A percentile compares a stretch with the other conserved stretches of the same genome.
Conservation (phyloP, 2,329 filamentous ascomycete species). For the Scedosporium minutisporum region DNA sequence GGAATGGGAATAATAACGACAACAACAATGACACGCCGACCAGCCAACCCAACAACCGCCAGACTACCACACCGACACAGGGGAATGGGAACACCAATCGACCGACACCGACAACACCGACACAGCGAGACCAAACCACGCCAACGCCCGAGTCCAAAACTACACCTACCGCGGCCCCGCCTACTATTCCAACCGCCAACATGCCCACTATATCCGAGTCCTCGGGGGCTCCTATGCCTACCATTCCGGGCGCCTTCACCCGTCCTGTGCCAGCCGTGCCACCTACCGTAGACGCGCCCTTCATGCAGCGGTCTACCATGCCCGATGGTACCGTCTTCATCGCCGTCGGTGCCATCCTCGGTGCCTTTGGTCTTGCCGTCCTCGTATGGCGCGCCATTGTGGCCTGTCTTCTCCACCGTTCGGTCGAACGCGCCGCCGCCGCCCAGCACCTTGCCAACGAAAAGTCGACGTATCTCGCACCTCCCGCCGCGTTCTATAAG, state of each 20-base stretch:
- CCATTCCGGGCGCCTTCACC: constrained; percentile 29
- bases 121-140: constrained; percentile 3
- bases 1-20: neutral
- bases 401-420: constrained; percentile 84
- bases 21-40: neutral
- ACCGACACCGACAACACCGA: neutral
- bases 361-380: constrained; percentile 70
- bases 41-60: constrained; percentile 2
- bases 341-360: constrained; percentile 78
- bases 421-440: constrained; percentile 75
- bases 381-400: constrained; percentile 82
- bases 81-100: constrained; percentile 8
- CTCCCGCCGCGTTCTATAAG: constrained; percentile 53
- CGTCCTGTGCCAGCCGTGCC: constrained; percentile 71
- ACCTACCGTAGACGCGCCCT: constrained; percentile 74
- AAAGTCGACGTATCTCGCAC: constrained; percentile 54
- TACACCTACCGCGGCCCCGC: constrained; percentile 12
- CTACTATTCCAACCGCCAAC: constrained; percentile 13
- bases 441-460: constrained; percentile 60
- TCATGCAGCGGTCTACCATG: constrained; percentile 76
- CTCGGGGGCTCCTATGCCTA: neutral
- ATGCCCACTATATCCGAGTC: constrained; percentile 10
- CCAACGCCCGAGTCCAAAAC: neutral
- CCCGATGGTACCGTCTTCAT: constrained; percentile 97
- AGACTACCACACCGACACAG: constrained; percentile 4